Conservation (phyloP, 345 rosid species). For the Anacardium occidentale region DNA sequence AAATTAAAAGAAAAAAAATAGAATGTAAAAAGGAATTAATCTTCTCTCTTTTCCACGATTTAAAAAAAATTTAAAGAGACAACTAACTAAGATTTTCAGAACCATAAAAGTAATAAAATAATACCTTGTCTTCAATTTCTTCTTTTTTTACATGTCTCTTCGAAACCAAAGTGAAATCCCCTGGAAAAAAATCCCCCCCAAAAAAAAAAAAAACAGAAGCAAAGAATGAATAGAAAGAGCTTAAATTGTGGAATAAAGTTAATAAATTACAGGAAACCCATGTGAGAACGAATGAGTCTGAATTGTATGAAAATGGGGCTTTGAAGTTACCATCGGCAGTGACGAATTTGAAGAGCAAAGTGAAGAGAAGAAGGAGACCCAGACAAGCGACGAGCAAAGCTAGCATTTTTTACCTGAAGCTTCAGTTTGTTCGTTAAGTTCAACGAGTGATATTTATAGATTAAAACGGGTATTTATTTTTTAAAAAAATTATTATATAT, state of each 20-base stretch:
- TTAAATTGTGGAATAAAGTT: background rate
- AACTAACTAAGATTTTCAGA: background rate
- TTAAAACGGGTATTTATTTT: too few relatives aligned
- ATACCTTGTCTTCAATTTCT: conserved; percentile 79
- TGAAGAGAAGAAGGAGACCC: conserved; percentile 26
- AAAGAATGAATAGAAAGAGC: background rate
- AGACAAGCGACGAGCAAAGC: conserved; percentile 35
- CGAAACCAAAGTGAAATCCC: conserved; percentile 69
- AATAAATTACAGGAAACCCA: background rate
- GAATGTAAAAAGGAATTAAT: background rate
- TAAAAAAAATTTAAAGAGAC: too few relatives aligned
- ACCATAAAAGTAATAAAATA: background rate
- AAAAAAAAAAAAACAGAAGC: background rate
- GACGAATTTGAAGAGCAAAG: conserved; percentile 47
- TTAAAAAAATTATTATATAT: too few relatives aligned
- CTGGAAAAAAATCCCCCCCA: conserved; percentile 38
- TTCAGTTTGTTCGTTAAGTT: background rate
- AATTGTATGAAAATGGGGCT: background rate
- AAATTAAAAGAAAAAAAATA: background rate
- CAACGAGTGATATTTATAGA: too few relatives aligned
- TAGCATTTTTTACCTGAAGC: conserved; percentile 23
- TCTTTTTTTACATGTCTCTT: conserved; percentile 69
- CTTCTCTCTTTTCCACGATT: too few relatives aligned
- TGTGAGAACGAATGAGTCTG: background rate
- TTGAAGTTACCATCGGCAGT: conserved; percentile 55